A percentile compares a stretch with the other conserved stretches of the same genome.
Evolutionary conservation across 306 rosid species (phyloP).

Genomic region (Senna tora): DNA sequence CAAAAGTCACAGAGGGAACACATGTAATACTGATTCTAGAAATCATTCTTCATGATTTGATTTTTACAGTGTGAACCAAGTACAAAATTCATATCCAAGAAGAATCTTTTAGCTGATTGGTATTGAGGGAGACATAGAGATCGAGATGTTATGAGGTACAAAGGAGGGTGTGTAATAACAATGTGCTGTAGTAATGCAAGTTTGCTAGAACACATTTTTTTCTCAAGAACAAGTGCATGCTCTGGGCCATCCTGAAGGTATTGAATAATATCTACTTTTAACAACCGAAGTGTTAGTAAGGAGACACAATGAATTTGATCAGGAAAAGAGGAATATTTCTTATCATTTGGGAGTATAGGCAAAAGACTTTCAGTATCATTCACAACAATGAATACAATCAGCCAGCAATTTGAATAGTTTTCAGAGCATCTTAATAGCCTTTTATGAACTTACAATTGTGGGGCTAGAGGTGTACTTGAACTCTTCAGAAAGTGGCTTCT

Average conservation of each 20-base stretch:
- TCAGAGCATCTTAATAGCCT: not conserved
- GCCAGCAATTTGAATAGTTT: conserved; percentile 15
- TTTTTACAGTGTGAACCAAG: not conserved
- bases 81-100: conserved; percentile 18
- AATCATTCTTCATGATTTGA: conserved; percentile 4
- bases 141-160: not conserved
- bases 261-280: conserved; percentile 7
- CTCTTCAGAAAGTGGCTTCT: conserved; percentile 76
- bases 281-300: not conserved
- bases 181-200: not conserved
- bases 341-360: not conserved
- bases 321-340: conserved; percentile 10
- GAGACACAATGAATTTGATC: not conserved
- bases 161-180: conserved; percentile 13
- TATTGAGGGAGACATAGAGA: not conserved
- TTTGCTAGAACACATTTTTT: not conserved
- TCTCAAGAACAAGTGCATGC: not conserved
- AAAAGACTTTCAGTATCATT: conserved; percentile 9
- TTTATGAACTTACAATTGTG: conserved; percentile 68
- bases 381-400: conserved; percentile 15
- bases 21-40: not conserved
- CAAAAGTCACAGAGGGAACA: conserved; percentile 12
- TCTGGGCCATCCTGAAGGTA: conserved; percentile 11
- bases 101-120: conserved; percentile 1
- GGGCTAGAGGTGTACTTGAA: conserved; percentile 76